Conservation (phyloP, 2,329 filamentous ascomycete species). For the Fusarium vanettenii region DNA sequence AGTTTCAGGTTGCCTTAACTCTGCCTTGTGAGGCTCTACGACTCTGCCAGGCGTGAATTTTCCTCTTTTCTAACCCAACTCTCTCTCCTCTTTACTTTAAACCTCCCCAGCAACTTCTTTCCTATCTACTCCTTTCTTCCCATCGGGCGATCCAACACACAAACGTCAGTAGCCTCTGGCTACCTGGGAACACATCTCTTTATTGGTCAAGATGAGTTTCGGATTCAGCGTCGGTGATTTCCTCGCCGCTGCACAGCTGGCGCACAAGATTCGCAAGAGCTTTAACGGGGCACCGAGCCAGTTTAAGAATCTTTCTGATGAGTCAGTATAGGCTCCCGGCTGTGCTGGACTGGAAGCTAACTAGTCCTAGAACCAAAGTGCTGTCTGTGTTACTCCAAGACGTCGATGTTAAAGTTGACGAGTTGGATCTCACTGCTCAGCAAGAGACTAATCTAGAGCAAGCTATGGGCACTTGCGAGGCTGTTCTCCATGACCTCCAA, state of each 20-base stretch:
- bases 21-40: background rate
- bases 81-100: too few relatives aligned
- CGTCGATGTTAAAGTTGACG: background rate
- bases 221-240: background rate
- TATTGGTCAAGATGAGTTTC: background rate
- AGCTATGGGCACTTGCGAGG: background rate
- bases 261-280: background rate
- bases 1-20: background rate
- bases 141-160: background rate
- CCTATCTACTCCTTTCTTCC: background rate
- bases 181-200: background rate
- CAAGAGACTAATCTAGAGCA: fast-evolving
- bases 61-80: background rate
- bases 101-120: background rate
- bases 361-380: background rate
- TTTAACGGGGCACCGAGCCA: background rate
- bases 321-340: background rate
- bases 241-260: background rate
- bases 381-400: background rate
- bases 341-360: background rate
- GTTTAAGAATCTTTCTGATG: background rate
- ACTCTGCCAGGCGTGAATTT: background rate
- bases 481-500: background rate
- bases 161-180: background rate
- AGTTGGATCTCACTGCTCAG: background rate